A percentile compares a stretch with the other conserved stretches of the same genome.
phyloP scores from a whole-genome alignment of 352 stramenopile genomes.

The Pythium rhizo-oryzae region DNA sequence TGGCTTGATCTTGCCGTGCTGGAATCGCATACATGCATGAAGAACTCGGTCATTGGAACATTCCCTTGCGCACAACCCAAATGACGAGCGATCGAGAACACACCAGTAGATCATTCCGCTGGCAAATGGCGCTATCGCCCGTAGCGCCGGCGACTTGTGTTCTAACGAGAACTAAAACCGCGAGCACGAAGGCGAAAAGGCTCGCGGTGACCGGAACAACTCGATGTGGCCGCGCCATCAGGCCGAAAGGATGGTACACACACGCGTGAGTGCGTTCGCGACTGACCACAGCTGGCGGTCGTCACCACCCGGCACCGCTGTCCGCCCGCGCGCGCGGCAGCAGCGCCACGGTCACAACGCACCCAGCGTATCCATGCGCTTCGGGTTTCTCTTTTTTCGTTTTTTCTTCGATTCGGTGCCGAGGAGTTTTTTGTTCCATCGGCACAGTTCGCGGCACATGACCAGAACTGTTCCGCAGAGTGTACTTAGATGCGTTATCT shows the following conservation, averaged over 20 bases:
- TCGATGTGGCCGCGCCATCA: neutral
- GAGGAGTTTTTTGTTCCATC: neutral
- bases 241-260: neutral
- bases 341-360: neutral
- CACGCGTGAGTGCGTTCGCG: neutral
- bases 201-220: neutral
- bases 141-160: neutral
- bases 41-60: too few species aligned
- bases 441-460: neutral
- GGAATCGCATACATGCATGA: neutral
- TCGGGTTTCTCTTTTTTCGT: neutral
- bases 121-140: neutral
- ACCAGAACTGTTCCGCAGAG: neutral
- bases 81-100: neutral
- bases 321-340: too few species aligned
- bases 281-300: slow-evolving; percentile 4
- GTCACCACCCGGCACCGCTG: neutral
- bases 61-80: neutral
- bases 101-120: slow-evolving; percentile 21
- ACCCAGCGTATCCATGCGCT: neutral
- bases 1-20: slow-evolving; percentile 26
- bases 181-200: neutral
- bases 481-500: neutral
- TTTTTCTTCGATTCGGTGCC: neutral
- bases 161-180: neutral